Percentiles rank a stretch among this genome's conserved stretches.
Conservation (phyloP, 345 rosid genomes). For the Aurinia saxatilis region DNA sequence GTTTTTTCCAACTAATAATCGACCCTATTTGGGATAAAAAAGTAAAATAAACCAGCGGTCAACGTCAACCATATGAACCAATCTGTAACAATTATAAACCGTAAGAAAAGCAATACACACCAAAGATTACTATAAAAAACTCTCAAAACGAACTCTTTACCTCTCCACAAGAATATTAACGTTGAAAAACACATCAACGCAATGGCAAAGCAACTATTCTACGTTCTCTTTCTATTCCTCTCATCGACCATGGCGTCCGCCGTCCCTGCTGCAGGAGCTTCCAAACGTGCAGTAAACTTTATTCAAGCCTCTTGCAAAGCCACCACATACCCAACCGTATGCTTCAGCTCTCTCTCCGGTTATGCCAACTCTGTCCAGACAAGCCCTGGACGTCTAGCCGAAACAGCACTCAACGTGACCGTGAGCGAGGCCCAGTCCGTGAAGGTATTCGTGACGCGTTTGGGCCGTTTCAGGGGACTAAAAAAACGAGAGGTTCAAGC, state of each 20-base stretch:
- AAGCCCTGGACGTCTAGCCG: constrained; percentile 57
- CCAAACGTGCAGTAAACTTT: constrained; percentile 33
- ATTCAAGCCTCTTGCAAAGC: constrained; percentile 53
- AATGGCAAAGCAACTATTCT: constrained; percentile 18
- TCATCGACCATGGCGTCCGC: neutral
- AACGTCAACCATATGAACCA: constrained; percentile 18
- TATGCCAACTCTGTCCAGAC: constrained; percentile 49
- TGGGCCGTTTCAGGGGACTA: constrained; percentile 42
- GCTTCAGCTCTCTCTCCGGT: constrained; percentile 51
- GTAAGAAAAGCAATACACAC: constrained; percentile 2
- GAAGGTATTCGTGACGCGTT: constrained; percentile 38
- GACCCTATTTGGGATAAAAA: constrained; percentile 11
- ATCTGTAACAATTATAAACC: too few relatives aligned
- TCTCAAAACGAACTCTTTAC: neutral
- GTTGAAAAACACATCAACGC: neutral
- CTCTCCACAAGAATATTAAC: constrained; percentile 10
- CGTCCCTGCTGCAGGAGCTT: neutral
- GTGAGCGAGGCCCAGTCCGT: constrained; percentile 42
- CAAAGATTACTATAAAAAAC: constrained; percentile 7
- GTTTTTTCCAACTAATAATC: constrained; percentile 20
- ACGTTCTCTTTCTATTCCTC: constrained; percentile 7
- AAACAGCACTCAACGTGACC: constrained; percentile 68
- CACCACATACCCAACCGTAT: constrained; percentile 57
- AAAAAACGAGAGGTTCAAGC: constrained; percentile 53
- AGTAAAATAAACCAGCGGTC: constrained; percentile 4